phyloP scores from a whole-genome alignment of 2,329 filamentous ascomycete genomes.

The Penicillium sumatraense region DNA sequence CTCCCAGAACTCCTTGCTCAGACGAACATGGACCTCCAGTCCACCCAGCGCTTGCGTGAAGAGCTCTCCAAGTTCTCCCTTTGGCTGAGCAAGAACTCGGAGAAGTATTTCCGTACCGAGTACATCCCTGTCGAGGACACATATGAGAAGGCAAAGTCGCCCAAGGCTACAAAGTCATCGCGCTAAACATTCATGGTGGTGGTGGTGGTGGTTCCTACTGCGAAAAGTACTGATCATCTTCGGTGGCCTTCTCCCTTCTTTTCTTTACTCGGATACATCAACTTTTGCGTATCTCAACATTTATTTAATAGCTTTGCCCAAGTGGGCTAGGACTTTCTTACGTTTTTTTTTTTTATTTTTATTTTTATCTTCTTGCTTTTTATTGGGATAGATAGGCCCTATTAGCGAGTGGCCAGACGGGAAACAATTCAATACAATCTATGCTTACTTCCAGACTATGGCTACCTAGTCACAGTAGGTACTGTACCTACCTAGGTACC shows the following conservation, averaged over 20 bases:
- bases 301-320: not conserved
- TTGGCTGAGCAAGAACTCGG: conserved; percentile 80
- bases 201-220: too few species aligned
- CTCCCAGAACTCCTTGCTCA: conserved; percentile 93
- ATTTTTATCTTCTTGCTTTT: not conserved
- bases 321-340: not conserved
- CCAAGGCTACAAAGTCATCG: not conserved
- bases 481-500: not conserved
- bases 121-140: conserved; percentile 49
- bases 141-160: conserved; percentile 34
- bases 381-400: not conserved
- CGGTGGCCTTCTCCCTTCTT: not conserved
- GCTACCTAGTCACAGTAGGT: not conserved
- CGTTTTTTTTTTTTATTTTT: not conserved
- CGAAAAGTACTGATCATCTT: too few species aligned
- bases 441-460: not conserved
- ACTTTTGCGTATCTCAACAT: not conserved
- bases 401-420: not conserved
- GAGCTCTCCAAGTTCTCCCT: conserved; percentile 84
- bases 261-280: not conserved
- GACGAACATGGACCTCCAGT: conserved; percentile 96
- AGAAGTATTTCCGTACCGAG: conserved; percentile 69
- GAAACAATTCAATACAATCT: not conserved
- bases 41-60: conserved; percentile 83
- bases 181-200: not conserved